Evolutionary conservation across 768 basidiomycete genomes (phyloP), one percentile per base, ranked within the genome.

Genomic region (Kwoniella europaea): DNA sequence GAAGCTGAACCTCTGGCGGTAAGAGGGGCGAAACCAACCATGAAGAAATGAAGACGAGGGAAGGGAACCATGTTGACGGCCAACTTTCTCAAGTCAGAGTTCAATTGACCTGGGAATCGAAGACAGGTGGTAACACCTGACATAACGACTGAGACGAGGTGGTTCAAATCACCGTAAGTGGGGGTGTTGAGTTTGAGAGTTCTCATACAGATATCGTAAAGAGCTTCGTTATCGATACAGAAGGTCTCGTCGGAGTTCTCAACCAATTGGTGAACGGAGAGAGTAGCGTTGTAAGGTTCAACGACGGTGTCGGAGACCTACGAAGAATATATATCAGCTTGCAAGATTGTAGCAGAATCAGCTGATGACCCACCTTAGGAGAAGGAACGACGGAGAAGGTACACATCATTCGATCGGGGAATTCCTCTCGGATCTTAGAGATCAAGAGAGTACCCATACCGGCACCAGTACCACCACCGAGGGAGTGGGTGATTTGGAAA

Each of bases 181-280:
- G 97, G 97, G 59, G 93, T 92, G 57, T 90, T 89, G 74, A 98
- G 90, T 87, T 99, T 98, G 83, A 99, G 88, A 41, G 97, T 98
- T 82, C 93, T 89, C 90, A 97, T 94, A 86, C 95, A 98, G 82
- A 99, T 99, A 82, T 98, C 97, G 86, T 98, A 97, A 41, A 99
- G 90, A 35, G 96, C 97, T 85, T 98, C 96, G 84, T 98, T 98
- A 84, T 98, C 96, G 84, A 99, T 98, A 85, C 96, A 98, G 92
- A 98, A 98, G 18, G 97, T 98, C 86, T 97, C 94, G 82, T 98
- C 96, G 44, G 96, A 98, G 88, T 98, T 98, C 86, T 98, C 97
- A 63, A 98, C 97, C 54, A 98, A 90, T 86, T 98, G 97, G 84
- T 98, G 96, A 12, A 98, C 94, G 63, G 94, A 97, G 64, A 98